A percentile compares a stretch with the other conserved stretches of the same genome.
phyloP scores from a whole-genome alignment of 345 rosid genomes.

The Balakata baccata region DNA sequence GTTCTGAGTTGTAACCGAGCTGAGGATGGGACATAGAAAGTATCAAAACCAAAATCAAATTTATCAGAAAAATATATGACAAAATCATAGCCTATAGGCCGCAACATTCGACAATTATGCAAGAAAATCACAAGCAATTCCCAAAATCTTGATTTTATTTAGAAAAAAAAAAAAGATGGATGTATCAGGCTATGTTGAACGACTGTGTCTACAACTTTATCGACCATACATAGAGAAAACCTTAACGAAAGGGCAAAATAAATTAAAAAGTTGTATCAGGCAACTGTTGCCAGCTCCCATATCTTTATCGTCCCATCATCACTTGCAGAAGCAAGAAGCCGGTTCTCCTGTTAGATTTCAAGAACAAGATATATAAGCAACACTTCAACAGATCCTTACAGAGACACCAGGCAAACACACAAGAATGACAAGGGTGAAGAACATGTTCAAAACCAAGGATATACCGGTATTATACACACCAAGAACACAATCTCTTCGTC shows the following conservation, averaged over 20 bases:
- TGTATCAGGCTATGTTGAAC: neutral
- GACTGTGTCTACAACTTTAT: constrained; percentile 3
- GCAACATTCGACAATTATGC: neutral
- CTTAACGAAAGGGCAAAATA: neutral
- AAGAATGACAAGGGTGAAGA: neutral
- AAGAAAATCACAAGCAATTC: neutral
- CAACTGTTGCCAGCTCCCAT: constrained; percentile 54
- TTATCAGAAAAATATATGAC: neutral
- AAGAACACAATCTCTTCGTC: neutral
- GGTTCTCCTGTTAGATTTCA: constrained; percentile 40
- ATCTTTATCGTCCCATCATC: constrained; percentile 78
- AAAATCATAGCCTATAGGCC: neutral
- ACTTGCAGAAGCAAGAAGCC: constrained; percentile 74
- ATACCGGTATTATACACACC: neutral
- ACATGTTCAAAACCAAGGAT: neutral
- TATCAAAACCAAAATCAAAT: no score
- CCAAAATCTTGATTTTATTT: neutral
- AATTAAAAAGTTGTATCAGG: constrained; percentile 21
- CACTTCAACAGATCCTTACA: neutral
- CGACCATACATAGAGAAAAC: neutral
- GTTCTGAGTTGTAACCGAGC: no score
- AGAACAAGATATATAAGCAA: neutral
- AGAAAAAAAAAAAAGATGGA: neutral
- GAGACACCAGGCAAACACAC: neutral
- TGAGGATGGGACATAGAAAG: no score